Percentiles rank a stretch among this genome's conserved stretches.
Conservation (phyloP, 306 rosid species). For the Astragalus glycyphyllos region DNA sequence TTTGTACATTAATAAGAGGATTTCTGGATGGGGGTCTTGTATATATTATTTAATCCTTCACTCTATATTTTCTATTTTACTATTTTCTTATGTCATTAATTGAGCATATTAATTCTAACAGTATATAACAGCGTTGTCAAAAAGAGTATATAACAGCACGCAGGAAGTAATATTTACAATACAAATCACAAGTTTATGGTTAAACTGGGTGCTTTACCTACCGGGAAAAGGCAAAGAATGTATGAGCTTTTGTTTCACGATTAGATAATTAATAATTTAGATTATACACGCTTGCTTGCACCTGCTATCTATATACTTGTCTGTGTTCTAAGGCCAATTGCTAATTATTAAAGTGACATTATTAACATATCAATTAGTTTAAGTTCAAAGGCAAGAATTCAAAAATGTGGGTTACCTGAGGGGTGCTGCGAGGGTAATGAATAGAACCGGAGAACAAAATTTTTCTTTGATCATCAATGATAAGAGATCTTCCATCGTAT, state of each 20-base stretch:
- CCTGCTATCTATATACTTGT: neutral
- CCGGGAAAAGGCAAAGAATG: slow-evolving; percentile 28
- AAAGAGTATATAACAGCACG: too few species aligned
- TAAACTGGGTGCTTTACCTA: slow-evolving; percentile 18
- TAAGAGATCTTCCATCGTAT: slow-evolving; percentile 85
- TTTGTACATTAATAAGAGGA: too few species aligned
- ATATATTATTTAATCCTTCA: neutral
- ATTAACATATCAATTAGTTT: neutral
- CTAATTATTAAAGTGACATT: neutral
- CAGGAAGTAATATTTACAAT: too few species aligned
- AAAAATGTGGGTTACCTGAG: slow-evolving; percentile 56
- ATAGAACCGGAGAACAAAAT: slow-evolving; percentile 83
- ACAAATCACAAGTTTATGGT: too few species aligned
- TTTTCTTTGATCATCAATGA: slow-evolving; percentile 63
- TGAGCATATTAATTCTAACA: too few species aligned
- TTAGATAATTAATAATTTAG: neutral
- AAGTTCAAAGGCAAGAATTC: too few species aligned
- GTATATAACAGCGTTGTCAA: too few species aligned
- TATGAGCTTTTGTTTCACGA: slow-evolving; percentile 20
- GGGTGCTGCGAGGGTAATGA: slow-evolving; percentile 92
- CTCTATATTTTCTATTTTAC: neutral
- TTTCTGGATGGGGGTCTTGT: too few species aligned
- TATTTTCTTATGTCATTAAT: too few species aligned
- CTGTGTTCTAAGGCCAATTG: too few species aligned
- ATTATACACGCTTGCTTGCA: too few species aligned